Conservation (phyloP, 257 asterid species). For the Cinchona pubescens region DNA sequence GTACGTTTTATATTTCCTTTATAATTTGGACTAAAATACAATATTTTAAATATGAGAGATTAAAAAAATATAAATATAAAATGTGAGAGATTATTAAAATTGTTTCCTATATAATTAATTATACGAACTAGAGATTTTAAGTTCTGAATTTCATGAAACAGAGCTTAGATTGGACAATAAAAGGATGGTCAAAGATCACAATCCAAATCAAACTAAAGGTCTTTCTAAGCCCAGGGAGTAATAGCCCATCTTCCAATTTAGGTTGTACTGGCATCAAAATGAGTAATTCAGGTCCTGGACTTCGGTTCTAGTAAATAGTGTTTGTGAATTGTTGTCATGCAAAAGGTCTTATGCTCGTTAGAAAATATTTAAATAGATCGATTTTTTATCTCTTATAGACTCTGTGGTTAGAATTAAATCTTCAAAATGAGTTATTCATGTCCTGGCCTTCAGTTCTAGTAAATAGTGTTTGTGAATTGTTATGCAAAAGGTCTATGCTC, state of each 20-base stretch:
- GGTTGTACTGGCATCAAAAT: not conserved
- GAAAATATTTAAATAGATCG: too few species aligned
- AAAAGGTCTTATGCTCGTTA: not conserved
- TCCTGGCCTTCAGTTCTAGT: not conserved
- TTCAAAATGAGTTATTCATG: not conserved
- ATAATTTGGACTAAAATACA: too few species aligned
- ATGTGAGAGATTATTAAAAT: too few species aligned
- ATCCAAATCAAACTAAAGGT: not conserved
- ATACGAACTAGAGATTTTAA: not conserved
- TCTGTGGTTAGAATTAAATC: too few species aligned
- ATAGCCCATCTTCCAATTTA: not conserved
- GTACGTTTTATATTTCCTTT: too few species aligned
- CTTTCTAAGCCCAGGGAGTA: not conserved
- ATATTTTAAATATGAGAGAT: too few species aligned
- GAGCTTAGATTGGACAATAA: not conserved
- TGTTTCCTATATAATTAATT: too few species aligned
- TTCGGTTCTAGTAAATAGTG: too few species aligned
- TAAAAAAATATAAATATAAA: too few species aligned
- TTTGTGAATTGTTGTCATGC: not conserved
- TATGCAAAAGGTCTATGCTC: not conserved
- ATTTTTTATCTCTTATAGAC: too few species aligned
- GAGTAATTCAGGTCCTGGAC: not conserved
- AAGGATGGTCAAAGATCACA: not conserved
- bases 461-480: not conserved
- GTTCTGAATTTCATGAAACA: not conserved